Conservation (phyloP, 2,329 filamentous ascomycete species). For the Ascochyta koolunga region DNA sequence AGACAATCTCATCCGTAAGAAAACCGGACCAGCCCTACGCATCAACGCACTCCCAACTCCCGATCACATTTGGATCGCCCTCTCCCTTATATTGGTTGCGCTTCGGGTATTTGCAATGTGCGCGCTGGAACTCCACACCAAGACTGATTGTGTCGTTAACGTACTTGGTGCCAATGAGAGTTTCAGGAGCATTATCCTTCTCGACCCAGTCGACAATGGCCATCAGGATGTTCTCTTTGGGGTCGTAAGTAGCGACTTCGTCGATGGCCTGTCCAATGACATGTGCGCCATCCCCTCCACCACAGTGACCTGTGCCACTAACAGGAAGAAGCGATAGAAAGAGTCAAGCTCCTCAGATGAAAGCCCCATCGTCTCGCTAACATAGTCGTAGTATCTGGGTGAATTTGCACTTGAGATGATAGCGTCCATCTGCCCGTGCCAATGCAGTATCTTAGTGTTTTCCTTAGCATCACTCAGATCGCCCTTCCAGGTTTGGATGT, state of each 20-base stretch:
- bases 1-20: neutral
- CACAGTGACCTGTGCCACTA: constrained; percentile 60
- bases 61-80: constrained; percentile 35
- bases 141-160: constrained; percentile 35
- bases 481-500: constrained; percentile 51
- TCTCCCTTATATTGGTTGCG: constrained; percentile 42
- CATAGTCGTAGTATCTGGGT: constrained; percentile 57
- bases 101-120: constrained; percentile 48
- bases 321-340: constrained; percentile 60
- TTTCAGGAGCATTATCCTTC: constrained; percentile 50
- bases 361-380: constrained; percentile 52
- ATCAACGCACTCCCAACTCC: constrained; percentile 45
- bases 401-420: constrained; percentile 55
- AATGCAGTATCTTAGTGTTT: constrained; percentile 56
- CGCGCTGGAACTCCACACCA: constrained; percentile 43
- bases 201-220: constrained; percentile 58
- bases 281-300: constrained; percentile 55
- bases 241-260: constrained; percentile 37
- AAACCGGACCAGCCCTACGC: neutral
- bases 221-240: constrained; percentile 54
- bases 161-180: constrained; percentile 39
- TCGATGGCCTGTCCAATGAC: constrained; percentile 38
- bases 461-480: constrained; percentile 46
- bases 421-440: constrained; percentile 53
- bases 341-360: constrained; percentile 45